Evolutionary conservation across 306 rosid genomes (phyloP).

Genomic region (Gillenia trifoliata): DNA sequence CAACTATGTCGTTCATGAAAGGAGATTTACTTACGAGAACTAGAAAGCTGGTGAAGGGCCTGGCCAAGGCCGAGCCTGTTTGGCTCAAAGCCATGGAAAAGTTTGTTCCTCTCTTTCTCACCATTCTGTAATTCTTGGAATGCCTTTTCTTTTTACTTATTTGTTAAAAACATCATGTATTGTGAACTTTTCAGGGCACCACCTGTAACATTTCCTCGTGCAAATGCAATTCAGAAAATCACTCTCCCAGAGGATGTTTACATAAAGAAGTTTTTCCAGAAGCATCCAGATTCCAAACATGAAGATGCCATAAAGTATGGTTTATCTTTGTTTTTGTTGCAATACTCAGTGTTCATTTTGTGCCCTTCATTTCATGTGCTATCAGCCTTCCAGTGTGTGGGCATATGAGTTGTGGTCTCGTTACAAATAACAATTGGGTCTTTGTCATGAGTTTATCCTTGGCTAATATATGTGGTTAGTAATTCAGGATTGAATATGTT

Average conservation of each 20-base stretch:
- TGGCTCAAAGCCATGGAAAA: constrained; percentile 98
- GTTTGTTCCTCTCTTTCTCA: constrained; percentile 33
- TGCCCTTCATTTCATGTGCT: background rate
- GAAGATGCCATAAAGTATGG: constrained; percentile 70
- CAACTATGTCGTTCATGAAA: constrained; percentile 65
- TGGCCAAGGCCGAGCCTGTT: constrained; percentile 70
- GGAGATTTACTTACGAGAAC: constrained; percentile 69
- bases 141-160: background rate
- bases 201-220: constrained; percentile 73
- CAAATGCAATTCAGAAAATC: constrained; percentile 54
- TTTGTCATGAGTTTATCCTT: background rate
- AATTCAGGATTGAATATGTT: constrained; percentile 2
- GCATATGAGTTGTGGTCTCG: background rate
- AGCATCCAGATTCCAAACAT: constrained; percentile 66
- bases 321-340: constrained; percentile 2
- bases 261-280: constrained; percentile 61
- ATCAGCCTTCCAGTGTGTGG: background rate
- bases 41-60: constrained; percentile 81
- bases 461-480: constrained; percentile 1
- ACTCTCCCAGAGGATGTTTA: constrained; percentile 81
- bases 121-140: background rate
- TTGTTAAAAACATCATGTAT: background rate
- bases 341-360: background rate
- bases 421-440: background rate
- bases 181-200: constrained; percentile 49